Percentiles rank a stretch among this genome's conserved stretches.
Evolutionary conservation across 2,329 filamentous ascomycete species (phyloP).

Genomic region (Trichoderma lentiforme): DNA sequence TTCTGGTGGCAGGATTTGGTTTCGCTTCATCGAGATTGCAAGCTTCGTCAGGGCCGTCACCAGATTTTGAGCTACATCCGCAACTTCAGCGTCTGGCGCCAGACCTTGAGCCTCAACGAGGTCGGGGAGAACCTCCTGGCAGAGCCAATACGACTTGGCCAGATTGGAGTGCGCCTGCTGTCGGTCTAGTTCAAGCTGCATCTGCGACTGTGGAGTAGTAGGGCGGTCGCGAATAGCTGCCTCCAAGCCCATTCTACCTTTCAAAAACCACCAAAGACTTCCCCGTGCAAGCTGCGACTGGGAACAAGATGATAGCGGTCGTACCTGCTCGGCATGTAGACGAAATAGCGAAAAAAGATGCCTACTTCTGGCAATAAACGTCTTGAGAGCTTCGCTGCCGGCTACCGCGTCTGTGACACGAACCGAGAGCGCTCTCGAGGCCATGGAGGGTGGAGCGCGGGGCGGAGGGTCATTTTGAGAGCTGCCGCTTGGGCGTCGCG

Average conservation of each 20-base stretch:
- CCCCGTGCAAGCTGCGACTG: conserved; percentile 68
- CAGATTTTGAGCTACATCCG: conserved; percentile 54
- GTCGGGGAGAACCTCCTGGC: conserved; percentile 51
- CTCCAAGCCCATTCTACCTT: conserved; percentile 74
- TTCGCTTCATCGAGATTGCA: conserved; percentile 78
- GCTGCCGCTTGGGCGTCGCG: conserved; percentile 26
- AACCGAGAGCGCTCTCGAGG: conserved; percentile 35
- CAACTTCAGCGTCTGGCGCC: conserved; percentile 44
- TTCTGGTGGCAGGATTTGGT: conserved; percentile 70
- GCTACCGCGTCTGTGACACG: conserved; percentile 45
- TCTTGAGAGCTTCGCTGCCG: conserved; percentile 63
- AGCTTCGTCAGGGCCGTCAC: conserved; percentile 68
- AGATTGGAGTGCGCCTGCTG: conserved; percentile 84
- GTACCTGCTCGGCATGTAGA: conserved; percentile 70
- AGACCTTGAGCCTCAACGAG: conserved; percentile 43
- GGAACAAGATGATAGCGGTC: conserved; percentile 60
- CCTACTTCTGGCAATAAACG: conserved; percentile 67
- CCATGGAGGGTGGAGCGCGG: conserved; percentile 23
- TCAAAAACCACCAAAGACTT: conserved; percentile 86
- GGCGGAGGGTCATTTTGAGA: conserved; percentile 26
- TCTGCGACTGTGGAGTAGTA: conserved; percentile 46
- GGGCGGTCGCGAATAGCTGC: conserved; percentile 63
- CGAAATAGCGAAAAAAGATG: conserved; percentile 75
- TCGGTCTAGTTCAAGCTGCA: conserved; percentile 52
- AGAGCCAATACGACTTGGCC: conserved; percentile 84